Evolutionary conservation across 306 rosid species (phyloP), one percentile per base, ranked within the genome.

Genomic region (Vicia sativa): DNA sequence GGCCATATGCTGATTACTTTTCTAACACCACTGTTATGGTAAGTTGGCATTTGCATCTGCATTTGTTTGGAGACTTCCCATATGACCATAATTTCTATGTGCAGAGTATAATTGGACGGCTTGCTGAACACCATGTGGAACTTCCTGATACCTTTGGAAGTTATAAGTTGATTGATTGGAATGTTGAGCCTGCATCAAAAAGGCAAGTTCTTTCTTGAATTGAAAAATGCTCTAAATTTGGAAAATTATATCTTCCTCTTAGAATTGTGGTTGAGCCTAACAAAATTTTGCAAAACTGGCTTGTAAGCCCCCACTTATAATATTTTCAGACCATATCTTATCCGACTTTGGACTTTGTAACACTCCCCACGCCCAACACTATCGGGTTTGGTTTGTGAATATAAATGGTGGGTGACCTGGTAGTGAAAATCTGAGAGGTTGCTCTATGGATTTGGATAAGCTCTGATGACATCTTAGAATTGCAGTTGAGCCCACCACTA

Each of bases 91-190:
- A 70, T 57, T 71, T 79, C 67, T 63, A 23, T 26, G 11, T 29
- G 7, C 93, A 93, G 99, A 78, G 48, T 57, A 88, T 88, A 64
- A 82, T 88, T 81, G 13, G 80, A 67, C 81, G 46, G 77, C 84
- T 95, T 73, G 23, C 23, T 21, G 89, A 87, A 60, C 89, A 87
- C 67, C 87, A 2, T 19, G 12, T 90, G 79, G 78, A 85, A 56
- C 84, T 95, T 82, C 96, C 96, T 75, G 83, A 52, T 39, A 68
- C 80, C 75, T 95, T 87, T 69, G 89, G 89, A 76, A 84, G 73
- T 77, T 95, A 90, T 74, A 61, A 84, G 68, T 78, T 90, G 74
- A 63, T 95, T 77, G 77, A 78, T 74, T 95, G 96, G 96, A 87
- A 71, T 64, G 71, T 77, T 64, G 85, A 79, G 59, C 77, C 83